Conservation (phyloP, 1,139 yeast species). For the Dujonia santamariae region DNA sequence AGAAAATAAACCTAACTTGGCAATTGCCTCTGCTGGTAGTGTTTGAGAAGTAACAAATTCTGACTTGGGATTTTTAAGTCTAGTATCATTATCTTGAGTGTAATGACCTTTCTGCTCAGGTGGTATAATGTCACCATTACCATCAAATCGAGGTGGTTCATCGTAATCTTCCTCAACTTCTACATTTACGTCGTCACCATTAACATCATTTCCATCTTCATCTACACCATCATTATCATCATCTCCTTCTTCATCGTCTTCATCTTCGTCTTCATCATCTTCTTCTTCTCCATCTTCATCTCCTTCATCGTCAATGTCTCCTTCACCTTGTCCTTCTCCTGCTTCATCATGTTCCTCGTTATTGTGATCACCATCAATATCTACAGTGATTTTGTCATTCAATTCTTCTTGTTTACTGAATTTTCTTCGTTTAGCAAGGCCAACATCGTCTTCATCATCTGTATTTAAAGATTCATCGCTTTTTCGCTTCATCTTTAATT, state of each 20-base stretch:
- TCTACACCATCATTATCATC: background rate
- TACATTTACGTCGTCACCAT: constrained; percentile 13
- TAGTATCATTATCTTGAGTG: constrained; percentile 53
- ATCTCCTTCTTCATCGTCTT: constrained; percentile 14
- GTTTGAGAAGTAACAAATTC: constrained; percentile 76
- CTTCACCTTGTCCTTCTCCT: constrained; percentile 2
- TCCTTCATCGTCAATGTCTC: constrained; percentile 9
- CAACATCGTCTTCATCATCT: constrained; percentile 8
- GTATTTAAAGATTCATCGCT: background rate
- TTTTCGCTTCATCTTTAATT: too few relatives aligned
- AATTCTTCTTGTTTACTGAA: too few relatives aligned
- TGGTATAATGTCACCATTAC: constrained; percentile 18
- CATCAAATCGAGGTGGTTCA: too few relatives aligned
- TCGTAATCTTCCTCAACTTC: constrained; percentile 24
- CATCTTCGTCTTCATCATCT: constrained; percentile 22
- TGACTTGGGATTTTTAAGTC: constrained; percentile 69
- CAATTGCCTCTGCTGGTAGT: constrained; percentile 62
- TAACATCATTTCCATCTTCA: background rate
- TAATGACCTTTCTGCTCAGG: constrained; percentile 46
- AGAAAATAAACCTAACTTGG: constrained; percentile 63
- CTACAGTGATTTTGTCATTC: too few relatives aligned
- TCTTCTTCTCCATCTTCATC: background rate
- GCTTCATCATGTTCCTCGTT: background rate
- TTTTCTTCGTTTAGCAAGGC: constrained; percentile 6
- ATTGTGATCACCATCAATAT: too few relatives aligned